Conservation (phyloP, 257 asterid species). For the Mitragyna speciosa region DNA sequence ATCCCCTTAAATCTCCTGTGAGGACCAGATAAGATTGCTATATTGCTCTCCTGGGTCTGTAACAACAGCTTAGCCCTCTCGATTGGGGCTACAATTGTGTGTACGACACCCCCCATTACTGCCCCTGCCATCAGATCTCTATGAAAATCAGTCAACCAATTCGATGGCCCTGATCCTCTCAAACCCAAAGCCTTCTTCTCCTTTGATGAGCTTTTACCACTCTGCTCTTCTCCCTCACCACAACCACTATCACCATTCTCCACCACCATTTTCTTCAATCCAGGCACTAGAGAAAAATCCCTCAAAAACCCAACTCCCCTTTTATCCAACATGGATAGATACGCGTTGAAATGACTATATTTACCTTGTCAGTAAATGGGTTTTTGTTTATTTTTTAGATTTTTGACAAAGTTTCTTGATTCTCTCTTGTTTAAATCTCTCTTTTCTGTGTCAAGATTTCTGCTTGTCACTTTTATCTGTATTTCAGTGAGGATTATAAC, state of each 20-base stretch:
- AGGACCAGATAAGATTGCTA: constrained; percentile 68
- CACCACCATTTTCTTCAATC: constrained; percentile 19
- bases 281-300: not conserved
- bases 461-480: not conserved
- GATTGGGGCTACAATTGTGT: constrained; percentile 93
- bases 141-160: constrained; percentile 60
- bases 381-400: not conserved
- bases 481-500: not conserved
- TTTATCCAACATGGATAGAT: not conserved
- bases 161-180: constrained; percentile 35
- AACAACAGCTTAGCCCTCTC: constrained; percentile 93
- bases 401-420: not conserved
- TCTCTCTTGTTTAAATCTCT: constrained; percentile 1
- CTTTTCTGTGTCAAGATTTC: not conserved
- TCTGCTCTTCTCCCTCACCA: constrained; percentile 32
- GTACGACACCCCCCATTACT: constrained; percentile 95
- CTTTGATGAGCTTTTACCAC: constrained; percentile 12
- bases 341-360: not conserved
- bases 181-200: not conserved
- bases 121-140: constrained; percentile 91
- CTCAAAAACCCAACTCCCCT: constrained; percentile 18
- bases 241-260: constrained; percentile 42
- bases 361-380: constrained; percentile 7
- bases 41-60: constrained; percentile 97
- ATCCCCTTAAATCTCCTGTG: constrained; percentile 89